phyloP scores from a whole-genome alignment of 768 basidiomycete genomes.

The Lentinula lateritia region DNA sequence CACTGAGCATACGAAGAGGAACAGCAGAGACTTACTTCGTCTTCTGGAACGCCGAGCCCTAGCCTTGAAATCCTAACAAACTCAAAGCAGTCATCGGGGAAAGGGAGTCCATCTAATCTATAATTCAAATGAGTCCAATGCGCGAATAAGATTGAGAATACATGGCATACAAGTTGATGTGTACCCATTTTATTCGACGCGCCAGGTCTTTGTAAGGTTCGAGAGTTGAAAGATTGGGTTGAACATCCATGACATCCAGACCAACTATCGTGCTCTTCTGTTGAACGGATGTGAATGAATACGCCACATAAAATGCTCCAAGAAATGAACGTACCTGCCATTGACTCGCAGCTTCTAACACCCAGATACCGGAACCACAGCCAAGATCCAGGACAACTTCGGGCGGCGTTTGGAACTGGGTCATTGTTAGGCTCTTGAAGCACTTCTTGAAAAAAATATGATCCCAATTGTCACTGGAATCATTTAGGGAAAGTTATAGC shows the following conservation, averaged over 20 bases:
- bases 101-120: constrained; percentile 64
- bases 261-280: constrained; percentile 55
- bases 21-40: constrained; percentile 41
- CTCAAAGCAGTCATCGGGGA: constrained; percentile 52
- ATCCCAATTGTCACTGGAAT: constrained; percentile 64
- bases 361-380: constrained; percentile 70
- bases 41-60: constrained; percentile 67
- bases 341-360: constrained; percentile 56
- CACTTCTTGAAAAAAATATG: constrained; percentile 54
- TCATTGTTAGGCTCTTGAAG: constrained; percentile 45
- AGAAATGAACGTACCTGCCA: constrained; percentile 48
- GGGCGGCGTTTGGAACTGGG: constrained; percentile 49
- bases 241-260: constrained; percentile 49
- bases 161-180: constrained; percentile 55
- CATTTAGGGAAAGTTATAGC: constrained; percentile 6
- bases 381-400: constrained; percentile 58
- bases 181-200: constrained; percentile 56
- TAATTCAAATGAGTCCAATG: constrained; percentile 2
- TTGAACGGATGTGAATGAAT: neutral
- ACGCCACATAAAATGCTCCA: neutral
- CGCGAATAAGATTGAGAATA: neutral
- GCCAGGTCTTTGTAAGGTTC: constrained; percentile 33
- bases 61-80: constrained; percentile 60
- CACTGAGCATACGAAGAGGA: constrained; percentile 7
- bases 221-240: constrained; percentile 41